Percentiles rank a stretch among this genome's conserved stretches.
phyloP scores from a whole-genome alignment of 2,329 filamentous ascomycete species.

The Ophiostoma sp. region DNA sequence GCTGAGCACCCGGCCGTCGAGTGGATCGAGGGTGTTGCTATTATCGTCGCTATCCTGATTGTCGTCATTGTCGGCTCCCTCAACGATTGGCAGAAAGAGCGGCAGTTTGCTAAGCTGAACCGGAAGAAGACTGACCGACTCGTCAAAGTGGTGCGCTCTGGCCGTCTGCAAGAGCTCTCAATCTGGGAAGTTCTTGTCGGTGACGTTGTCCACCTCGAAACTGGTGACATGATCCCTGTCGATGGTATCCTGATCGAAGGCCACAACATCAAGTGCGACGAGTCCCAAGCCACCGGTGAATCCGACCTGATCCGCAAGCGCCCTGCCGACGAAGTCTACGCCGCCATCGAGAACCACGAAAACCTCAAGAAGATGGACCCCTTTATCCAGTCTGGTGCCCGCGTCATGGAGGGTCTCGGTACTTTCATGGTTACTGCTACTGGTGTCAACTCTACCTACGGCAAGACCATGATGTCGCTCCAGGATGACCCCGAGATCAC shows the following conservation, averaged over 20 bases:
- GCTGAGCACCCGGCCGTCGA: constrained; percentile 60
- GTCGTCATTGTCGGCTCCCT: constrained; percentile 75
- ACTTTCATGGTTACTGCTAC: constrained; percentile 74
- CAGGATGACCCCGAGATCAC: constrained; percentile 74
- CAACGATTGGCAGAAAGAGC: constrained; percentile 80
- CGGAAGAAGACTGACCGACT: constrained; percentile 75
- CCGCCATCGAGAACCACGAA: constrained; percentile 66
- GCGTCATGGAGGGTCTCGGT: constrained; percentile 75
- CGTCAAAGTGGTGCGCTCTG: constrained; percentile 71
- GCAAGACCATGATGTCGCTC: constrained; percentile 72
- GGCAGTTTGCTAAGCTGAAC: constrained; percentile 76
- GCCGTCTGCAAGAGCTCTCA: constrained; percentile 67
- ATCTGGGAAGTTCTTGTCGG: constrained; percentile 69
- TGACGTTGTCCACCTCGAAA: constrained; percentile 71
- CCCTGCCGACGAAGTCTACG: constrained; percentile 66
- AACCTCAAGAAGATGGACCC: constrained; percentile 73
- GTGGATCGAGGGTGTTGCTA: constrained; percentile 81
- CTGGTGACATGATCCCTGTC: constrained; percentile 72
- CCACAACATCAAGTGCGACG: constrained; percentile 74
- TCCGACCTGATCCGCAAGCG: constrained; percentile 73
- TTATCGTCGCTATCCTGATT: constrained; percentile 76
- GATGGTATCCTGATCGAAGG: constrained; percentile 73
- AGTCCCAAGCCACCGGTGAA: constrained; percentile 77
- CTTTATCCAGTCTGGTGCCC: constrained; percentile 81
- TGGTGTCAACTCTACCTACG: constrained; percentile 71